A percentile compares a stretch with the other conserved stretches of the same genome.
Conservation (phyloP, 345 rosid genomes). For the Kandelia obovata region DNA sequence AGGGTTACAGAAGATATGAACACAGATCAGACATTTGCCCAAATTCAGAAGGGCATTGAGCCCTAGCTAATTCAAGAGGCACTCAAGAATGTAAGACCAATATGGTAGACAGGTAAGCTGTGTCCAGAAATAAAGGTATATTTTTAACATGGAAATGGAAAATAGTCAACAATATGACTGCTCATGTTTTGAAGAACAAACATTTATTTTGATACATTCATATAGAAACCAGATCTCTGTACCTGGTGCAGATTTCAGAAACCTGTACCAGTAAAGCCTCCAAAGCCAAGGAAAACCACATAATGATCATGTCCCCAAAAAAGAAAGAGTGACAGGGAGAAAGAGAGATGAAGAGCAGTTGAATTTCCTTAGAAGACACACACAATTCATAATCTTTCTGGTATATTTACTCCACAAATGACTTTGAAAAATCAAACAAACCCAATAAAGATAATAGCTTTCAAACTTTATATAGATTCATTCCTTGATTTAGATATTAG, state of each 20-base stretch:
- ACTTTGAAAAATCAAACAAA: slow-evolving; percentile 1
- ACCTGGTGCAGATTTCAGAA: slow-evolving; percentile 7
- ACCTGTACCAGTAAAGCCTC: slow-evolving; percentile 13
- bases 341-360: neutral
- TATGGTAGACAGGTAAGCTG: neutral
- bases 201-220: slow-evolving; percentile 16
- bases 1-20: slow-evolving; percentile 1
- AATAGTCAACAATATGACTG: neutral
- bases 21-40: slow-evolving; percentile 2
- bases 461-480: neutral
- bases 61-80: slow-evolving; percentile 18
- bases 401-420: neutral
- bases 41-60: slow-evolving; percentile 7
- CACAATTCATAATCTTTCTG: neutral
- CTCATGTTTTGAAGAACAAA: neutral
- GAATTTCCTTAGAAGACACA: neutral
- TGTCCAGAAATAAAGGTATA: slow-evolving; percentile 10
- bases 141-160: slow-evolving; percentile 17
- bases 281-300: neutral
- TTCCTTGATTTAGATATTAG: slow-evolving; percentile 10
- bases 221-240: slow-evolving; percentile 16
- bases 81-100: neutral
- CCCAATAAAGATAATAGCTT: neutral
- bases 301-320: neutral
- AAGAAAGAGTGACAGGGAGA: neutral